These are phyloP conservation scores for Blastobotrys indianensis DNA, from an alignment of 1,139 yeast genomes.

Conservation along the genomic window DNA sequence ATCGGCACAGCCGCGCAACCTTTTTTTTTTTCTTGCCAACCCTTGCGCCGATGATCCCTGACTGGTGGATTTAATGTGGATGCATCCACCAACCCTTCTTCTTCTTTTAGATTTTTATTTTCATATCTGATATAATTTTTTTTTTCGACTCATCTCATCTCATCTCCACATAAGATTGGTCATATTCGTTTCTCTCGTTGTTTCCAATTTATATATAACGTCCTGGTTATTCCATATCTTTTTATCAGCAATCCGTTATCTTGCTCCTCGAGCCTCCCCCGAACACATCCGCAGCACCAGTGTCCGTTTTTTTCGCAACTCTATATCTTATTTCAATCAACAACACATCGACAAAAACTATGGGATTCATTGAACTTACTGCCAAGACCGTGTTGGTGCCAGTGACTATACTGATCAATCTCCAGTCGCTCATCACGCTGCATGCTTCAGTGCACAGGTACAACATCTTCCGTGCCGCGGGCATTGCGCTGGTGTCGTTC, in stretches of 20 bases:
- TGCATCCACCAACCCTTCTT: too few relatives aligned
- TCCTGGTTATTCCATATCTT: neutral
- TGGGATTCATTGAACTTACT: slow-evolving; percentile 1
- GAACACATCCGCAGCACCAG: neutral
- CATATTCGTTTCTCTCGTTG: too few relatives aligned
- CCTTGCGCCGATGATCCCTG: too few relatives aligned
- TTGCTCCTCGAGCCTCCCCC: neutral
- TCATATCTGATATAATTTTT: too few relatives aligned
- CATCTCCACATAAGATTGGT: too few relatives aligned
- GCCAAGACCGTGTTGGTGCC: slow-evolving; percentile 4
- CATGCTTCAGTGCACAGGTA: slow-evolving; percentile 3
- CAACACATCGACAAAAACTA: neutral
- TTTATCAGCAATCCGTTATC: neutral
- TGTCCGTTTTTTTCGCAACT: neutral
- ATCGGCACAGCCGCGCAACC: too few relatives aligned
- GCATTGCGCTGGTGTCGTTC: slow-evolving; percentile 3
- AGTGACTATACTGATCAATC: neutral
- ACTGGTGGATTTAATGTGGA: too few relatives aligned
- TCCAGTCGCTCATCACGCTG: slow-evolving; percentile 4
- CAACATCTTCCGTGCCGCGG: slow-evolving; percentile 1
- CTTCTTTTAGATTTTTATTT: too few relatives aligned
- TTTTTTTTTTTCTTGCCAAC: too few relatives aligned
- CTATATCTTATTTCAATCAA: neutral
- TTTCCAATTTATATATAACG: too few relatives aligned
- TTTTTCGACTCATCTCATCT: too few relatives aligned